Evolutionary conservation across 1,284 basidiomycete genomes (phyloP).

Genomic region (Fistulinella cinereoalba): DNA sequence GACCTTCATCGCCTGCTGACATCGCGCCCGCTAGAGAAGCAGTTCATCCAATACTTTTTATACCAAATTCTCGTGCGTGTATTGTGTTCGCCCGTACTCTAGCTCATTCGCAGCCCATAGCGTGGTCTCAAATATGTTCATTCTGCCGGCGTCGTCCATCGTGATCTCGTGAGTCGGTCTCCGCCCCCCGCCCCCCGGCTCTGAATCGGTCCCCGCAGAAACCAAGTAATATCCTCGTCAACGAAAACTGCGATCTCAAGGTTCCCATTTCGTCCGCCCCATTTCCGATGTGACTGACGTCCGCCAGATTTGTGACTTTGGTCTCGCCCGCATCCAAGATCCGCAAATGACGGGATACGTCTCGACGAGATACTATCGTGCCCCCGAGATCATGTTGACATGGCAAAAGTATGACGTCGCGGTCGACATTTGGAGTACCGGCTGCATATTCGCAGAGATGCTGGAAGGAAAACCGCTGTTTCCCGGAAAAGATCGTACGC

Average conservation of each 20-base stretch:
- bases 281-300: slow-evolving; percentile 11
- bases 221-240: slow-evolving; percentile 99
- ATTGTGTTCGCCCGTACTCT: slow-evolving; percentile 1
- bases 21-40: slow-evolving; percentile 95
- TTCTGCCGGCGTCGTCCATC: slow-evolving; percentile 98
- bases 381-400: slow-evolving; percentile 99
- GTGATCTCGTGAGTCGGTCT: slow-evolving; percentile 71
- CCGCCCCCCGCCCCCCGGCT: background rate
- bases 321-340: slow-evolving; percentile 93
- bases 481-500: slow-evolving; percentile 94
- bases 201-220: slow-evolving; percentile 52
- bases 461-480: slow-evolving; percentile 98
- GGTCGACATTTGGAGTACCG: slow-evolving; percentile 98
- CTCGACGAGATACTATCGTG: slow-evolving; percentile 97
- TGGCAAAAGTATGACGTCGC: slow-evolving; percentile 99
- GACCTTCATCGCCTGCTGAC: slow-evolving; percentile 97
- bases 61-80: slow-evolving; percentile 90
- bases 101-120: slow-evolving; percentile 38
- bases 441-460: slow-evolving; percentile 99
- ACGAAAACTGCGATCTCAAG: slow-evolving; percentile 99
- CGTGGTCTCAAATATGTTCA: slow-evolving; percentile 99
- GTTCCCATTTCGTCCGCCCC: slow-evolving; percentile 33
- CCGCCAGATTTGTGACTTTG: slow-evolving; percentile 93
- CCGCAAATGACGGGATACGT: slow-evolving; percentile 99
- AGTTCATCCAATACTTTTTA: slow-evolving; percentile 99